Evolutionary conservation across 495 filamentous ascomycete species (phyloP).

Genomic region (Cairneyella variabilis): DNA sequence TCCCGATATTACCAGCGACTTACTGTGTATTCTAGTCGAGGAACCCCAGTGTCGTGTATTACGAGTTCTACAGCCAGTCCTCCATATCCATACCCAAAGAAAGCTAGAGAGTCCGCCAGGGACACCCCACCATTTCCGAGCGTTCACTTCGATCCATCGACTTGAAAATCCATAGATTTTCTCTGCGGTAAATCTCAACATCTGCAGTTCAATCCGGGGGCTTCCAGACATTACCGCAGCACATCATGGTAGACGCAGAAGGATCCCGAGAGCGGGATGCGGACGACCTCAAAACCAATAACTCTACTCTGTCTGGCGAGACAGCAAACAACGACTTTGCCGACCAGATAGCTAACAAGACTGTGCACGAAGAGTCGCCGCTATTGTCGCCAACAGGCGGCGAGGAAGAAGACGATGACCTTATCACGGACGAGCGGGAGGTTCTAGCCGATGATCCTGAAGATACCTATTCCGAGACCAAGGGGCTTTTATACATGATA

Average conservation of each 20-base stretch:
- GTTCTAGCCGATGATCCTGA: constrained; percentile 29
- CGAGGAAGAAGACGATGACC: constrained; percentile 36
- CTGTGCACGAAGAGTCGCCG: constrained; percentile 52
- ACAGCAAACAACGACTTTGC: neutral
- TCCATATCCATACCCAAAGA: too few species aligned
- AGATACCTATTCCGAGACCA: constrained; percentile 54
- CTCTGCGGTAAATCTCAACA: too few species aligned
- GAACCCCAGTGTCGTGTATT: too few species aligned
- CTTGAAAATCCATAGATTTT: too few species aligned
- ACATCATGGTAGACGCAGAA: neutral
- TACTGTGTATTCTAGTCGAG: too few species aligned
- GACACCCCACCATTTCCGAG: too few species aligned
- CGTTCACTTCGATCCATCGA: too few species aligned
- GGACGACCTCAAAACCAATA: neutral
- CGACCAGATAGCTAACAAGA: too few species aligned
- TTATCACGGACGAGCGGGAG: constrained; percentile 33
- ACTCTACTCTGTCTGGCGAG: neutral
- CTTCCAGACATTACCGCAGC: neutral
- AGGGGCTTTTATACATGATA: constrained; percentile 78
- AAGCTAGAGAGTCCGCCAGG: too few species aligned
- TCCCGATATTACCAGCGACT: too few species aligned
- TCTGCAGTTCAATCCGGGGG: too few species aligned
- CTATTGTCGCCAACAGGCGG: constrained; percentile 45
- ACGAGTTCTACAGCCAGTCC: too few species aligned
- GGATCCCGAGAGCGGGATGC: neutral